phyloP scores from a whole-genome alignment of 2,329 filamentous ascomycete species.

The Calonectria leucothoes region DNA sequence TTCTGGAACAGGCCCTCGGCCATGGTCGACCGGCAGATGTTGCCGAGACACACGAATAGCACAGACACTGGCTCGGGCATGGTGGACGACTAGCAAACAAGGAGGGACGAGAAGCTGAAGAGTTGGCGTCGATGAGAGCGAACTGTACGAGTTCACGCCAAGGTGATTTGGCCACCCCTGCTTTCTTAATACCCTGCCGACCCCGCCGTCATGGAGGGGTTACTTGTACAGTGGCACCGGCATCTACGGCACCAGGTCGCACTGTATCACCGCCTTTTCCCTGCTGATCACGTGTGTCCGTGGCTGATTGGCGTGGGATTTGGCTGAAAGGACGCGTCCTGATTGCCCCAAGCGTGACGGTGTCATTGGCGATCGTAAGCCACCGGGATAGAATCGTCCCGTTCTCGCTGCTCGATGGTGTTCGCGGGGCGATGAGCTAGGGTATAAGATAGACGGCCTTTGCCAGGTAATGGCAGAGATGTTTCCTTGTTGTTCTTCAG shows the following conservation, averaged over 20 bases:
- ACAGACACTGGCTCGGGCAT: constrained; percentile 71
- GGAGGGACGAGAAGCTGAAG: constrained; percentile 12
- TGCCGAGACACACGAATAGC: constrained; percentile 95
- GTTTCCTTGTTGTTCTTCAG: constrained; percentile 5
- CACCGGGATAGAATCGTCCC: constrained; percentile 34
- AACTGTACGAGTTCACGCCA: constrained; percentile 36
- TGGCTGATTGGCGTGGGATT: constrained; percentile 27
- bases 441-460: constrained; percentile 30
- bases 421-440: constrained; percentile 4
- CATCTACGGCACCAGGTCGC: neutral
- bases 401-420: constrained; percentile 12
- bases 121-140: constrained; percentile 26
- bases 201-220: constrained; percentile 43
- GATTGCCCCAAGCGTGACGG: constrained; percentile 32
- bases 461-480: constrained; percentile 9
- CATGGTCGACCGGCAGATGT: constrained; percentile 96
- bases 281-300: constrained; percentile 31
- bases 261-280: constrained; percentile 18
- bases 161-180: constrained; percentile 41
- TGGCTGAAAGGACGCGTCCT: constrained; percentile 33
- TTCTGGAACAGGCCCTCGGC: constrained; percentile 92
- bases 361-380: constrained; percentile 32
- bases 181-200: constrained; percentile 33
- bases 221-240: constrained; percentile 1
- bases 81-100: constrained; percentile 20